These are phyloP conservation scores for Xanthoconium separans DNA, from an alignment of 1,284 basidiomycete genomes.

Conservation along the genomic window DNA sequence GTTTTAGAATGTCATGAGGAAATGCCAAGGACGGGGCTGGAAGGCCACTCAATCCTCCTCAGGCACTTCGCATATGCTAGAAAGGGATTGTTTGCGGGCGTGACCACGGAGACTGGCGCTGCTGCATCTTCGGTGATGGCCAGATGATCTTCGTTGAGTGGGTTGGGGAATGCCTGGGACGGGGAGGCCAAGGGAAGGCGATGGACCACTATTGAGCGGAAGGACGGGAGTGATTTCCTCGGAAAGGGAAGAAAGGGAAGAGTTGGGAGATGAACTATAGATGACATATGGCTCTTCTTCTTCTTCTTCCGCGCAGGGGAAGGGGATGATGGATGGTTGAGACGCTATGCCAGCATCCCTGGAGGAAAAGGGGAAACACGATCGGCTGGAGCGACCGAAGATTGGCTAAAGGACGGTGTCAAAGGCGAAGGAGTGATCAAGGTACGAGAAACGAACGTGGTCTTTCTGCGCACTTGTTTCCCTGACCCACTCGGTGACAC, in stretches of 20 bases:
- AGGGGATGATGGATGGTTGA: conserved; percentile 26
- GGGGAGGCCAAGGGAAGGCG: conserved; percentile 12
- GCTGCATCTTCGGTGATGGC: conserved; percentile 33
- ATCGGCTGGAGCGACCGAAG: conserved; percentile 18
- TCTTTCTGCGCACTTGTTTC: conserved; percentile 32
- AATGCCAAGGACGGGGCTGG: not conserved
- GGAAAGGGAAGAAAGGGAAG: conserved; percentile 34
- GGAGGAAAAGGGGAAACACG: conserved; percentile 12
- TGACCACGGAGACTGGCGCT: conserved; percentile 34
- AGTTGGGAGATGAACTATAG: conserved; percentile 35
- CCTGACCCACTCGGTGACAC: conserved; percentile 37
- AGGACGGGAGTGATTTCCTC: conserved; percentile 33
- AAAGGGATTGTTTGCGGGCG: conserved; percentile 32
- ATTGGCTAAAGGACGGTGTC: conserved; percentile 14
- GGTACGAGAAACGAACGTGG: conserved; percentile 13
- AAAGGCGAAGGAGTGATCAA: not conserved
- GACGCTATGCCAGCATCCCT: conserved; percentile 8
- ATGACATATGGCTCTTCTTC: conserved; percentile 35
- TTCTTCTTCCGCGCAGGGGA: conserved; percentile 30
- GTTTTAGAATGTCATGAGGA: not conserved
- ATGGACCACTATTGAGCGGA: conserved; percentile 14
- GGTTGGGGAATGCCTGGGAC: conserved; percentile 8
- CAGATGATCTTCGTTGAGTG: conserved; percentile 20
- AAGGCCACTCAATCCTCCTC: conserved; percentile 27
- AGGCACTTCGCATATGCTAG: conserved; percentile 34